Conservation (phyloP, 805 yeast species). For the Dipodascopsis tothii region DNA sequence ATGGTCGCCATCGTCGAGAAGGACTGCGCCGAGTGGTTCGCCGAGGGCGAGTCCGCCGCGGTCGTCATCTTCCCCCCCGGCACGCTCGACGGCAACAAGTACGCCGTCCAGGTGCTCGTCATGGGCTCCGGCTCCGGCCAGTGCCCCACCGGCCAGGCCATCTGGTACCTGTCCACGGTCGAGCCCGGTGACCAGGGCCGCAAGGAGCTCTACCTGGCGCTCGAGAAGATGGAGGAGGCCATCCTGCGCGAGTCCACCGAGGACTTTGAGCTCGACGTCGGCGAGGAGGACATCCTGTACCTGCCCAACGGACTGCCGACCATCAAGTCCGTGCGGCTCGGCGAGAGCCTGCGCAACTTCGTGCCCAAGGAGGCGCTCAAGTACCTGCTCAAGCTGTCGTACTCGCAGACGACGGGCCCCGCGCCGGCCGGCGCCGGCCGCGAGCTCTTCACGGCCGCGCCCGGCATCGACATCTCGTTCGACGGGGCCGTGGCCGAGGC, state of each 20-base stretch:
- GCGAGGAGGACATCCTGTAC: conserved; percentile 48
- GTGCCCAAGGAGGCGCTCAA: conserved; percentile 48
- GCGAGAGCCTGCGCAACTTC: conserved; percentile 76
- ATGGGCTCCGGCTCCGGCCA: conserved; percentile 83
- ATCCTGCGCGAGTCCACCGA: conserved; percentile 71
- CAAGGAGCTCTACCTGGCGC: conserved; percentile 71
- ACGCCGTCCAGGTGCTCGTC: conserved; percentile 78
- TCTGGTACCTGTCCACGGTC: conserved; percentile 82
- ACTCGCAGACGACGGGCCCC: conserved; percentile 16
- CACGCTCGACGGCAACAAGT: conserved; percentile 59
- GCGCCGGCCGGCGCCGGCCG: conserved; percentile 19
- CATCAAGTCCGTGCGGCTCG: conserved; percentile 73
- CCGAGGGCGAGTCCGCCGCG: conserved; percentile 74
- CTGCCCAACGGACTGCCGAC: conserved; percentile 58
- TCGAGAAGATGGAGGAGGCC: conserved; percentile 68
- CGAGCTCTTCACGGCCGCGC: conserved; percentile 46
- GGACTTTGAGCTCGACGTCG: conserved; percentile 47
- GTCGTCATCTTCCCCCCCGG: conserved; percentile 88
- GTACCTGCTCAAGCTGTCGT: conserved; percentile 18
- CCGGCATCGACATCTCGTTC: conserved; percentile 79
- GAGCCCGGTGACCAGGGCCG: conserved; percentile 62
- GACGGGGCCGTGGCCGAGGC: conserved; percentile 86
- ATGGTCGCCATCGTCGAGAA: conserved; percentile 76
- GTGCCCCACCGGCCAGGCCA: conserved; percentile 76
- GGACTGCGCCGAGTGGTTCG: conserved; percentile 87